Conservation (phyloP, 169 alveolate species). For the Plasmodium cynomolgi region DNA sequence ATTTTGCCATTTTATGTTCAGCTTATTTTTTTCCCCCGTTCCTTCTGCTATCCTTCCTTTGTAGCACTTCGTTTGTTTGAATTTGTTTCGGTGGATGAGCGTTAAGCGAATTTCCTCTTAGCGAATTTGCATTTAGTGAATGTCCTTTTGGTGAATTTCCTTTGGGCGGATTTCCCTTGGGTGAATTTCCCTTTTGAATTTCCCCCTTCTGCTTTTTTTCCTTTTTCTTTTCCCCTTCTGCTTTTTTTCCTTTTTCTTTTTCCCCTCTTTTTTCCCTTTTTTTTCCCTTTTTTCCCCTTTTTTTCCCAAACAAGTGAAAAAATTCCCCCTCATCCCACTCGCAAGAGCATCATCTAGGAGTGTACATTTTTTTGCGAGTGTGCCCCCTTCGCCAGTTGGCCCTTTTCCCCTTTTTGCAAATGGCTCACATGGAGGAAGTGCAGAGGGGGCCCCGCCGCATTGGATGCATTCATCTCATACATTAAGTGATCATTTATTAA, state of each 20-base stretch:
- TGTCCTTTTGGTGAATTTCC: neutral
- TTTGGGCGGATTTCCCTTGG: neutral
- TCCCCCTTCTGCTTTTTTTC: neutral
- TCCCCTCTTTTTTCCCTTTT: neutral
- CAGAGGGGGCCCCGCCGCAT: neutral
- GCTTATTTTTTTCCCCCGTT: neutral
- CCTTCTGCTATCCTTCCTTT: neutral
- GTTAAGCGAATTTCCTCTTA: neutral
- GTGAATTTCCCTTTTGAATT: neutral
- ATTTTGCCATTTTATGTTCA: neutral
- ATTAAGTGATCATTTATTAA: neutral
- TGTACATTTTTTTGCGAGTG: neutral
- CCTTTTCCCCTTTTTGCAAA: neutral
- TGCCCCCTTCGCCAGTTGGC: neutral
- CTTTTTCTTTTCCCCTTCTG: neutral
- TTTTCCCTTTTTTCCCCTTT: neutral
- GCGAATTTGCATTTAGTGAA: neutral
- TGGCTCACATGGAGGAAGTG: neutral
- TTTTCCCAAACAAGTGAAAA: neutral
- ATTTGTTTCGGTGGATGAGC: neutral
- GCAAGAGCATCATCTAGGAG: neutral
- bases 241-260: neutral
- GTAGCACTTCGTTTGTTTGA: neutral
- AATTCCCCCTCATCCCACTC: neutral
- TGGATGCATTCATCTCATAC: neutral